phyloP scores from a whole-genome alignment of 176 grass and related monocot genomes.

The Pontederia paniculata region DNA sequence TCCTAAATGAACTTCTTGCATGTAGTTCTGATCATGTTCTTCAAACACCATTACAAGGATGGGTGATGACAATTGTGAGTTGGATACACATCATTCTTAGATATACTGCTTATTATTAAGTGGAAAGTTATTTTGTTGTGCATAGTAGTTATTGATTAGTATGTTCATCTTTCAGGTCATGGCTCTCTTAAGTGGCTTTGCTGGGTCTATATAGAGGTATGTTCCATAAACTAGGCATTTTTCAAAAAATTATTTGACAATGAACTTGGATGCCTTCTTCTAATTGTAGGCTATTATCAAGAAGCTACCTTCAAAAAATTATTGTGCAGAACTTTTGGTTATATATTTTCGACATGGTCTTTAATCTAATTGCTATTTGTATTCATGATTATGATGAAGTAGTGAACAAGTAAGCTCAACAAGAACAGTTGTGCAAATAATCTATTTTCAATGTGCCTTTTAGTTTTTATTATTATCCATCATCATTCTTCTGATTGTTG shows the following conservation, averaged over 20 bases:
- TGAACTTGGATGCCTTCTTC: not conserved
- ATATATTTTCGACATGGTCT: constrained; percentile 85
- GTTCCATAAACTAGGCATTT: not conserved
- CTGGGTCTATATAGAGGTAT: constrained; percentile 76
- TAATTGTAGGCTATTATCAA: constrained; percentile 77
- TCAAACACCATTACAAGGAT: constrained; percentile 67
- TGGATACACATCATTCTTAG: not conserved
- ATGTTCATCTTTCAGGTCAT: constrained; percentile 42
- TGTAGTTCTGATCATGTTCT: constrained; percentile 54
- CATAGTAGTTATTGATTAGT: not conserved
- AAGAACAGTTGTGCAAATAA: constrained; percentile 1
- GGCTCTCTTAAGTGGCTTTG: constrained; percentile 91
- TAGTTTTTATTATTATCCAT: too few relatives aligned
- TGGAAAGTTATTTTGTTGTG: not conserved
- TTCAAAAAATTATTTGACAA: too few relatives aligned
- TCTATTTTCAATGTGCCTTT: not conserved
- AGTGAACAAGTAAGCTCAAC: constrained; percentile 48
- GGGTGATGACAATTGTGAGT: constrained; percentile 80
- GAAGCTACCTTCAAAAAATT: constrained; percentile 73
- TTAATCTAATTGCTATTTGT: constrained; percentile 76
- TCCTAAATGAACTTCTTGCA: not conserved
- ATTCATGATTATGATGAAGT: constrained; percentile 72
- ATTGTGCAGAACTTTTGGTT: constrained; percentile 96
- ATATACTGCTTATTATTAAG: not conserved
- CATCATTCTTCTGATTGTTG: too few relatives aligned